A percentile compares a stretch with the other conserved stretches of the same genome.
These are phyloP conservation scores for Penicillium alfredii DNA, from an alignment of 495 filamentous ascomycete species.

Conservation along the genomic window DNA sequence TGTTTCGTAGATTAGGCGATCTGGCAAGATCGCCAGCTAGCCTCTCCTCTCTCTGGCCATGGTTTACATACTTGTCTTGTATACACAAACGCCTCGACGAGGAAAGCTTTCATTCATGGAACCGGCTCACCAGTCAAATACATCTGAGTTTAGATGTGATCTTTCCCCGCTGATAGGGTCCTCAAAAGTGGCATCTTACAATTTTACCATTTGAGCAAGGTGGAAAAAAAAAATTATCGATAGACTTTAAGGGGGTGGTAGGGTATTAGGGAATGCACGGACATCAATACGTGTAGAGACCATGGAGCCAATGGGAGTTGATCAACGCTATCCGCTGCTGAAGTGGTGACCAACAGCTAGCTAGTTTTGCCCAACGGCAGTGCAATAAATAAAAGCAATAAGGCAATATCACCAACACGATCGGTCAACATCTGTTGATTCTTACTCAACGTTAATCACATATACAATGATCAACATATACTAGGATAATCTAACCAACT, in stretches of 20 bases:
- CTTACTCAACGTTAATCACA: not conserved
- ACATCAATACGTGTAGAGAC: conserved; percentile 4
- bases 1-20: too few species aligned
- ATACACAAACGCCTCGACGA: too few species aligned
- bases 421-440: not conserved
- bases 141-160: too few species aligned
- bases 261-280: conserved; percentile 6
- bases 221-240: conserved; percentile 4
- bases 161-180: too few species aligned
- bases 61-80: too few species aligned
- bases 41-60: too few species aligned
- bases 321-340: conserved; percentile 3
- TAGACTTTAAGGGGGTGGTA: conserved; percentile 4
- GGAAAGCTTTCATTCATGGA: too few species aligned
- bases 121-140: too few species aligned
- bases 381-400: not conserved
- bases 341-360: conserved; percentile 4
- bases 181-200: too few species aligned
- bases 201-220: too few species aligned
- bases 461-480: not conserved
- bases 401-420: not conserved
- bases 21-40: too few species aligned
- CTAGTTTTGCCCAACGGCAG: too few species aligned
- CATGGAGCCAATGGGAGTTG: conserved; percentile 1
- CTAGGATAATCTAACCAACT: not conserved